phyloP scores from a whole-genome alignment of 2,329 filamentous ascomycete genomes.

The Teratosphaeria destructans region DNA sequence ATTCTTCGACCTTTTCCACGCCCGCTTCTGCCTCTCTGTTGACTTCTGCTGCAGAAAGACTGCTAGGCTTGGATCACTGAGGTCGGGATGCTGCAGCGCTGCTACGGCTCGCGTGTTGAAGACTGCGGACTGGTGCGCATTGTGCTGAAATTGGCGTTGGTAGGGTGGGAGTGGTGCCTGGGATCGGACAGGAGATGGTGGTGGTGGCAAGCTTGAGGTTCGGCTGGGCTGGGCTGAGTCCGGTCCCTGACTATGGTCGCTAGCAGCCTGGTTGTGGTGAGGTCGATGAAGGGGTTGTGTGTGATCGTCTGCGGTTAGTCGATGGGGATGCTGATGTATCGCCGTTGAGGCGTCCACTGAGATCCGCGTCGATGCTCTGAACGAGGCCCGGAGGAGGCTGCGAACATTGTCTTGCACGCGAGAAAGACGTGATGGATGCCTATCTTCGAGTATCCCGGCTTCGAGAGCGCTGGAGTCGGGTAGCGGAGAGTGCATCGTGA shows the following conservation, averaged over 20 bases:
- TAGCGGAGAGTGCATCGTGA: constrained; percentile 16
- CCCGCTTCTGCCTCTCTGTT: constrained; percentile 12
- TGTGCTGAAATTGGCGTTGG: constrained; percentile 11
- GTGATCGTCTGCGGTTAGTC: constrained; percentile 2
- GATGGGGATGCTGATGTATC: not conserved
- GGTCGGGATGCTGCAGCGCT: constrained; percentile 21
- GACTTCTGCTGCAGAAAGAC: constrained; percentile 18
- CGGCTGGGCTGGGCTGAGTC: constrained; percentile 13
- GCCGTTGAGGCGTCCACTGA: constrained; percentile 1
- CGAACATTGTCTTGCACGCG: constrained; percentile 26
- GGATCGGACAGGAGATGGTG: not conserved
- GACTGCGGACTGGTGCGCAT: constrained; percentile 15
- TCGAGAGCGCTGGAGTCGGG: constrained; percentile 24
- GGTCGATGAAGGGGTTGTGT: not conserved
- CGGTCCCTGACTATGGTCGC: not conserved
- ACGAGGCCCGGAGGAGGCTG: constrained; percentile 21
- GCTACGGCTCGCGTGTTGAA: constrained; percentile 20
- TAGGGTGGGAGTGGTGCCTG: constrained; percentile 6
- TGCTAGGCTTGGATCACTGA: constrained; percentile 18
- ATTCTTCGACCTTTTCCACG: constrained; percentile 11
- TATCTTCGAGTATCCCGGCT: constrained; percentile 24
- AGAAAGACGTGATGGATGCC: constrained; percentile 15
- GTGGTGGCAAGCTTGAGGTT: constrained; percentile 4
- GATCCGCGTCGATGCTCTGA: constrained; percentile 10
- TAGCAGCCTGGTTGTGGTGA: not conserved